A percentile compares a stretch with the other conserved stretches of the same genome.
Evolutionary conservation across 1,139 yeast genomes (phyloP).

Genomic region (Blastobotrys raffinosifermentans): DNA sequence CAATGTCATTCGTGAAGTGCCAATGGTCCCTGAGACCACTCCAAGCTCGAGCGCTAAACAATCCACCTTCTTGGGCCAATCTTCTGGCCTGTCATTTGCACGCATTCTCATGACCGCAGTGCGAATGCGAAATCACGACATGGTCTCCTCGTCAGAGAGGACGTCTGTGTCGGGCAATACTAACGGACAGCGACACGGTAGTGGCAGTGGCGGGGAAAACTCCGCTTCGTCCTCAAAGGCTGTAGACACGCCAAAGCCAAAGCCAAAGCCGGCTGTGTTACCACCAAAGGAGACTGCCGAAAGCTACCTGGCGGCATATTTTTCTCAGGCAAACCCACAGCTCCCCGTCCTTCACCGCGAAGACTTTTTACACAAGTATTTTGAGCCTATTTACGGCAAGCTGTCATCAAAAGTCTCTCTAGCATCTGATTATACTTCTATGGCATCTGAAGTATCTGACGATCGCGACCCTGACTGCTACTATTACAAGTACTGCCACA

Average conservation of each 20-base stretch:
- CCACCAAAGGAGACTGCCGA: slow-evolving; percentile 74
- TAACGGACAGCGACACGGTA: not conserved
- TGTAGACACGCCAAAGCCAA: slow-evolving; percentile 10
- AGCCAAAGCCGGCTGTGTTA: slow-evolving; percentile 43
- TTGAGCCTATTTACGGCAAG: slow-evolving; percentile 72
- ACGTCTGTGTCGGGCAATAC: not conserved
- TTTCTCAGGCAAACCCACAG: slow-evolving; percentile 77
- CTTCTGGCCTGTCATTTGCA: slow-evolving; percentile 67
- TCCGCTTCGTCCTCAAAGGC: slow-evolving; percentile 1
- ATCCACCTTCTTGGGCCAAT: slow-evolving; percentile 42
- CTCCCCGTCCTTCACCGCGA: slow-evolving; percentile 79
- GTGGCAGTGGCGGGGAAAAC: not conserved
- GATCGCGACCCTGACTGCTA: slow-evolving; percentile 40
- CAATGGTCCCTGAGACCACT: slow-evolving; percentile 27
- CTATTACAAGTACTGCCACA: slow-evolving; percentile 34
- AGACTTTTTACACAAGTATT: slow-evolving; percentile 57
- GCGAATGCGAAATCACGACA: slow-evolving; percentile 38
- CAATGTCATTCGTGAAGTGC: slow-evolving; percentile 25
- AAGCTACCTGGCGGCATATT: slow-evolving; percentile 57
- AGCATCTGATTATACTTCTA: slow-evolving; percentile 55
- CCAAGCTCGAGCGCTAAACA: slow-evolving; percentile 17
- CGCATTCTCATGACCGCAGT: slow-evolving; percentile 71
- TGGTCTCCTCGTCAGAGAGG: slow-evolving; percentile 4
- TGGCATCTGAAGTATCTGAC: slow-evolving; percentile 33
- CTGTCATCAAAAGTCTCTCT: slow-evolving; percentile 50